Conservation (phyloP, 768 basidiomycete genomes). For the Clitopilus hobsonii region DNA sequence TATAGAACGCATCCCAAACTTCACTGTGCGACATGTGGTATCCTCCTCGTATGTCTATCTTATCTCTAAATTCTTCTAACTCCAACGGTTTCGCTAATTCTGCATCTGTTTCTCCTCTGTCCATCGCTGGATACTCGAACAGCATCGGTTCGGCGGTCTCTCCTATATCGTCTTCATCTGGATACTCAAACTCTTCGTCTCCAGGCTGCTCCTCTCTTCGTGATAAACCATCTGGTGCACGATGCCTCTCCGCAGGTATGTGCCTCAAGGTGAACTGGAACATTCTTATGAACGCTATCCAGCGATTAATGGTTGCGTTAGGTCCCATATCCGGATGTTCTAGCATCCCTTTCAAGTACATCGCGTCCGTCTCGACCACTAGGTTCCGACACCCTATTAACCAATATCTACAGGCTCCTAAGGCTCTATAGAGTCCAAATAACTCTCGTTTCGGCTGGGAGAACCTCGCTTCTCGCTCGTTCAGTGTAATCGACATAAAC, state of each 20-base stretch:
- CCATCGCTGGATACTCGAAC: not conserved
- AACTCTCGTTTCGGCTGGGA: slow-evolving; percentile 38
- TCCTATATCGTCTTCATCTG: slow-evolving; percentile 7
- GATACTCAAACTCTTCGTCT: not conserved
- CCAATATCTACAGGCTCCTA: slow-evolving; percentile 15
- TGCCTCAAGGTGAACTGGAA: slow-evolving; percentile 29
- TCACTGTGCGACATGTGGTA: no score
- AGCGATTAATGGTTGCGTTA: slow-evolving; percentile 28
- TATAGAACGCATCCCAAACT: no score
- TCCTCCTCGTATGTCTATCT: no score
- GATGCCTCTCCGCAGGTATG: slow-evolving; percentile 16
- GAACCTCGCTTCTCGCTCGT: slow-evolving; percentile 24
- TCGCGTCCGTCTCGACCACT: slow-evolving; percentile 24
- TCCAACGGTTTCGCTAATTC: not conserved
- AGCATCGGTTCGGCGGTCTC: not conserved
- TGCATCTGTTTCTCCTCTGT: not conserved
- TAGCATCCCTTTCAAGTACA: slow-evolving; percentile 29
- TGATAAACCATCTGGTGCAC: slow-evolving; percentile 12
- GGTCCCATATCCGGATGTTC: slow-evolving; percentile 28
- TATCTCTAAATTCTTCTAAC: no score
- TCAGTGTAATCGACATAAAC: slow-evolving; percentile 35
- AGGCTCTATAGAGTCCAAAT: slow-evolving; percentile 25
- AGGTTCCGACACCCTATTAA: slow-evolving; percentile 23
- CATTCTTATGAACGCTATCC: slow-evolving; percentile 26
- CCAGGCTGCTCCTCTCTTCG: not conserved